Evolutionary conservation across 2,329 filamentous ascomycete species (phyloP), one percentile per base, ranked within the genome.

Genomic region (Fusarium sp.): DNA sequence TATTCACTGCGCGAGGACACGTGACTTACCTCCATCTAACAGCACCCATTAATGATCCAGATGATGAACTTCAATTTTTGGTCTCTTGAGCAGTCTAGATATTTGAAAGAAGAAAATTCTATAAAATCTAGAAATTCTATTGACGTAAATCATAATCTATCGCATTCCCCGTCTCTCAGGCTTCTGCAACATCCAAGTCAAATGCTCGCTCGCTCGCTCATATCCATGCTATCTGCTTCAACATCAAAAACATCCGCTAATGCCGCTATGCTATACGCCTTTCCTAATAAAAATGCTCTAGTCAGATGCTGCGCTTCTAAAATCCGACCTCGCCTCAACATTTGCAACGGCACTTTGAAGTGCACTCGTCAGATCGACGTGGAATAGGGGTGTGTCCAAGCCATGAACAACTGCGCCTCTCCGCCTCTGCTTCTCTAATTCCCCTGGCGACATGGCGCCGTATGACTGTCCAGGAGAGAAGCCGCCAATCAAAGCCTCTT

Each of bases 331-430:
- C 1, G 86, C 87, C 82, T 94, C 90, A 0, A 94, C 89, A 75
- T 97, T 97, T 33, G 92, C 90, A 77, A 98, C 90, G 4, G 95
- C 96, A 76, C 92, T 94, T 82, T 98, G 94, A 75, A 98, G 83
- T 8, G 96, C 96, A 78, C 92, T 95, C 5, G 94, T 96, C 60
- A 98, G 84, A 81, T 98, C 96, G 62, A 98, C 90, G 80, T 99
- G 96, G 89, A 99, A 98, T 75, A 98, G 89, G 6, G 96, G 96
- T 75, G 94, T 86, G 82, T 97, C 96, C 71, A 97, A 85, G n/a
- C 96, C 94, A 74, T 95, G 92, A 17, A 98, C 91, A 6, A 94
- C 88, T 2, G 93, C 92, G 31, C 80, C 87, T 75, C 85, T 87
- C 78, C 87, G 87, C 64, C 82, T 84, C 36, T 79, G 70, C 62